These are phyloP conservation scores for Fusarium sp. DNA, from an alignment of 2,329 filamentous ascomycete genomes.

Conservation along the genomic window DNA sequence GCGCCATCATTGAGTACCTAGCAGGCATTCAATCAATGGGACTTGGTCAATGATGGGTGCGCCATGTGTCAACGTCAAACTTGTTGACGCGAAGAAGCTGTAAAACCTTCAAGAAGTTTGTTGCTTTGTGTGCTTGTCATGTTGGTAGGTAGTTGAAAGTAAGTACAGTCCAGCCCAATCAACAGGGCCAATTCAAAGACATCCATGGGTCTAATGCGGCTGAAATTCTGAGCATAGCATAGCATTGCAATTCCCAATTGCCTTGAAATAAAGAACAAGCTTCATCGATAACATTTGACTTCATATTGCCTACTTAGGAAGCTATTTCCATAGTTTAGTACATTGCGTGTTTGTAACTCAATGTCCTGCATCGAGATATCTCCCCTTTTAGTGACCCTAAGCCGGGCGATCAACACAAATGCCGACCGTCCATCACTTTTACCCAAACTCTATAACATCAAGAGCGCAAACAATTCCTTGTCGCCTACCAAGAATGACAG, in stretches of 20 bases:
- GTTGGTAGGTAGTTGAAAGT: not conserved
- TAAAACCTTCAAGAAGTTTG: not conserved
- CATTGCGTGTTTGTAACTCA: slow-evolving; percentile 31
- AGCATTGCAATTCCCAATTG: too few species aligned
- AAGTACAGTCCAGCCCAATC: too few species aligned
- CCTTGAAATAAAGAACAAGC: not conserved
- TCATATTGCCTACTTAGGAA: too few species aligned
- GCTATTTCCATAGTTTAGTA: slow-evolving; percentile 4
- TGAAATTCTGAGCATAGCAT: not conserved
- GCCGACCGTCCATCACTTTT: slow-evolving; percentile 17
- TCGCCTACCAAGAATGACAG: not conserved
- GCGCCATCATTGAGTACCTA: slow-evolving; percentile 5
- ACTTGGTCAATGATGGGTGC: slow-evolving; percentile 7
- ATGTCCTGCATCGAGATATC: slow-evolving; percentile 13
- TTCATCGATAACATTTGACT: not conserved
- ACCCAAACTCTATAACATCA: not conserved
- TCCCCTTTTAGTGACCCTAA: slow-evolving; percentile 23
- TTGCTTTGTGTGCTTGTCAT: slow-evolving; percentile 12
- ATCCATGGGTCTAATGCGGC: not conserved
- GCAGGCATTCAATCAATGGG: slow-evolving; percentile 3
- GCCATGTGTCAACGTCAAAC: slow-evolving; percentile 6
- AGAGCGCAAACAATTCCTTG: not conserved
- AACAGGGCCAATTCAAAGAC: not conserved
- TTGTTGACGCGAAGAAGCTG: slow-evolving; percentile 8
- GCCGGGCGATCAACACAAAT: slow-evolving; percentile 23